Evolutionary conservation across 768 basidiomycete species (phyloP), one percentile per base, ranked within the genome.

Genomic region (Crepidotus variabilis): DNA sequence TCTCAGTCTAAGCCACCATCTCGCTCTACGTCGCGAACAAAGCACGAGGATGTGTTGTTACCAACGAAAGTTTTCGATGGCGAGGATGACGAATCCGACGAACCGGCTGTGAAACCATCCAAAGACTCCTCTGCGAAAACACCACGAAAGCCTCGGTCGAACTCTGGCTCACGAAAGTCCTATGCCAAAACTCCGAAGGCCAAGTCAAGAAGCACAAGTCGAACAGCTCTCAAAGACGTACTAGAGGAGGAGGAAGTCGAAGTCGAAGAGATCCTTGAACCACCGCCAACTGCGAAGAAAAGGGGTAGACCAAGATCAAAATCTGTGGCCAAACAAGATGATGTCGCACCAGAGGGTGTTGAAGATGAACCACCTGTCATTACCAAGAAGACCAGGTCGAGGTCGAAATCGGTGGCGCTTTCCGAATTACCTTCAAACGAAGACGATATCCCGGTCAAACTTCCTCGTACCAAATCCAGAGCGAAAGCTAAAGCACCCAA

Each of bases 51-150:
- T 43, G 50, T 69, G n/a, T 39, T 73, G 24, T 60, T 74, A 57
- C 72, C 75, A 9, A 73, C 71, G 8, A 77, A 78, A 64, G 73
- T 68, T 3, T 65, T 73, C 47, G 78, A 78, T 55, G 75, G 74
- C 8, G 65, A 68, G 46, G 63, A 61, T 51, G 69, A 77, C 55
- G 67, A 68, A 47, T 64, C 69, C 53, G 48, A 63, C 57, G 61
- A 63, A 53, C 47, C 58, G 5, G 51, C 35, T 1, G 53, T 58
- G 39, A 34, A 56, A 23, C 57, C 62, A 23, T 63, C 61, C 35
- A 46, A 47, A 11, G 54, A 58, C 23, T 54, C 58, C 32, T 50
- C 56, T 14, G 54, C 63, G 14, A 67, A 65, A 52, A 67, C 63
- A 2, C 59, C 63, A 13, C 61, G 63, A 24, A 71, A 66, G 56